Percentiles rank a stretch among this genome's conserved stretches.
Evolutionary conservation across 768 basidiomycete genomes (phyloP).

Genomic region (Boletus barrowsii): DNA sequence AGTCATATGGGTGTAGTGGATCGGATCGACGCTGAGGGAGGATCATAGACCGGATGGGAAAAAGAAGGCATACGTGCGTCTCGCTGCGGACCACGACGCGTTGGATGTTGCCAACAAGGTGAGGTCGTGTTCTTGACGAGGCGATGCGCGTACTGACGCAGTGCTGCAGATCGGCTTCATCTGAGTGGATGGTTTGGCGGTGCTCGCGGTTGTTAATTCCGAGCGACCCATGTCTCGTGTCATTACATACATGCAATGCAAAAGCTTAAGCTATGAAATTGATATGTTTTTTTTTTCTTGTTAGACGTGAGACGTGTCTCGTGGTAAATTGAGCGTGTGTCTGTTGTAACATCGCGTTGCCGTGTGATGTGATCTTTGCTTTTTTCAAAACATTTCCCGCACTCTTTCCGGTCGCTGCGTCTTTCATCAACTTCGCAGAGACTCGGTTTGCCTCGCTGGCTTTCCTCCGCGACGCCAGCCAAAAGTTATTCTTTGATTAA

Average conservation of each 20-base stretch:
- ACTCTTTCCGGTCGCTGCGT: background rate
- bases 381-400: slow-evolving; percentile 10
- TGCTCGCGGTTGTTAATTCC: too few species aligned
- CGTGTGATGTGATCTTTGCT: slow-evolving; percentile 19
- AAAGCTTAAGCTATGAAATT: too few species aligned
- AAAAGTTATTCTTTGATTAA: background rate
- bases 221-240: background rate
- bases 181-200: slow-evolving; percentile 29
- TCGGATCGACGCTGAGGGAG: background rate
- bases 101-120: slow-evolving; percentile 98
- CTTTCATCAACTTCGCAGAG: slow-evolving; percentile 12
- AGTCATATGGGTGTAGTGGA: slow-evolving; percentile 22
- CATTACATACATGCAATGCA: too few species aligned
- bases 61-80: slow-evolving; percentile 98
- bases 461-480: slow-evolving; percentile 13
- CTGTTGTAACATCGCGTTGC: background rate
- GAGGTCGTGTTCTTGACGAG: slow-evolving; percentile 8
- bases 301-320: too few species aligned
- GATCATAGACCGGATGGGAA: slow-evolving; percentile 83
- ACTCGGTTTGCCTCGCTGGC: slow-evolving; percentile 3
- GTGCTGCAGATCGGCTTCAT: slow-evolving; percentile 84
- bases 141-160: background rate
- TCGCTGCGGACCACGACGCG: slow-evolving; percentile 95
- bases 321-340: too few species aligned
- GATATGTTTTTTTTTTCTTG: too few species aligned